These are phyloP conservation scores for Marasmius tenuissimus DNA, from an alignment of 1,284 basidiomycete genomes.

Conservation along the genomic window DNA sequence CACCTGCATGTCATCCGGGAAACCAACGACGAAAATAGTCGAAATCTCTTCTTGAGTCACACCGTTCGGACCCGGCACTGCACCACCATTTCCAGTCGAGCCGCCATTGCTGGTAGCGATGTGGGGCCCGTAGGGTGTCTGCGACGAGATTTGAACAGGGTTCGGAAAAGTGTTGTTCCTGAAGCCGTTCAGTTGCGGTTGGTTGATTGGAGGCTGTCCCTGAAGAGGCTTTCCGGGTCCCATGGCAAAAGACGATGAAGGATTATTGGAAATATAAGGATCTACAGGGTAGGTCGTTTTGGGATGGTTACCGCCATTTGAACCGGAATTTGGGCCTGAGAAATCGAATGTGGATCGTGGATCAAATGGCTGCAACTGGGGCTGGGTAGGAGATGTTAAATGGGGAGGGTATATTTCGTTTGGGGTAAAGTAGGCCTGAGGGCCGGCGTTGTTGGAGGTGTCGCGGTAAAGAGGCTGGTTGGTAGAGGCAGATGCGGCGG, in stretches of 20 bases:
- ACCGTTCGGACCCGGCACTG: conserved; percentile 21
- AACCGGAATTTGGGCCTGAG: conserved; percentile 19
- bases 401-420: conserved; percentile 34
- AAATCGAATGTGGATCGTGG: conserved; percentile 44
- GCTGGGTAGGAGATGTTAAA: conserved; percentile 38
- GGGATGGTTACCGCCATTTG: conserved; percentile 5
- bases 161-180: conserved; percentile 29
- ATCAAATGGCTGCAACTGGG: conserved; percentile 35
- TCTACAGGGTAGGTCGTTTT: conserved; percentile 9
- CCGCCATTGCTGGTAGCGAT: conserved; percentile 38
- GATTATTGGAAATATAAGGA: conserved; percentile 1
- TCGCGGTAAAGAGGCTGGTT: conserved; percentile 9
- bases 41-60: conserved; percentile 84
- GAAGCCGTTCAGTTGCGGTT: conserved; percentile 33
- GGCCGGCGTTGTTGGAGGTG: conserved; percentile 20
- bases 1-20: conserved; percentile 98
- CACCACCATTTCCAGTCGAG: conserved; percentile 19
- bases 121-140: conserved; percentile 73
- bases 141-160: conserved; percentile 56
- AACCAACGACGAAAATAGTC: conserved; percentile 98
- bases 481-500: conserved; percentile 24
- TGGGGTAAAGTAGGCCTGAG: conserved; percentile 28
- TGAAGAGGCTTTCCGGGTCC: conserved; percentile 1
- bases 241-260: neutral
- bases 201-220: conserved; percentile 27